phyloP scores from a whole-genome alignment of 768 basidiomycete species.

The Mrakia hoshinonis region DNA sequence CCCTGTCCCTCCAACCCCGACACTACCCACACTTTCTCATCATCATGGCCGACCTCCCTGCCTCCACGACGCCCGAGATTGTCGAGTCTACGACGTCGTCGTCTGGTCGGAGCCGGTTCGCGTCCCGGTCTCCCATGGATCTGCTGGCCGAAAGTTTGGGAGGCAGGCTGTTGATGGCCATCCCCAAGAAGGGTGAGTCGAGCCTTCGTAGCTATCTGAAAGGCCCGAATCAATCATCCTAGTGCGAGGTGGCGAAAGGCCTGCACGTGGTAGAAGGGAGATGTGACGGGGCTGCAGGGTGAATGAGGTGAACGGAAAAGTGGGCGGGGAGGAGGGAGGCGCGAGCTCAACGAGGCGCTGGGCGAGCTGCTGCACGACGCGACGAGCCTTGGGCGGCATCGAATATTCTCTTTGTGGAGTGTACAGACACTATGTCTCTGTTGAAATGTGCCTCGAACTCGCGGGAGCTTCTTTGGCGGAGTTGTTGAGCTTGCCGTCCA shows the following conservation, averaged over 20 bases:
- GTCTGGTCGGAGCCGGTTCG: slow-evolving; percentile 18
- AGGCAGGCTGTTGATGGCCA: slow-evolving; percentile 82
- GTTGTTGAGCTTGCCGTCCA: not conserved
- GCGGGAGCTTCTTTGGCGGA: not conserved
- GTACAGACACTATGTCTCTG: not conserved
- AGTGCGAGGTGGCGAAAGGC: not conserved
- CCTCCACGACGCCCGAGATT: not conserved
- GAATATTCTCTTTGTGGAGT: not conserved
- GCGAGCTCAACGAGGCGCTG: no score
- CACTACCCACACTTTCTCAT: not conserved
- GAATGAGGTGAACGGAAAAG: no score
- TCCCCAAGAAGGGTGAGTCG: slow-evolving; percentile 87
- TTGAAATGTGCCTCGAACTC: not conserved
- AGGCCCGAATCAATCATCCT: not conserved
- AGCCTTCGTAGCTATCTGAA: no score
- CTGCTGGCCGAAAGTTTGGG: slow-evolving; percentile 68
- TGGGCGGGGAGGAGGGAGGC: no score
- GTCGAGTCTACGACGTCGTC: slow-evolving; percentile 11
- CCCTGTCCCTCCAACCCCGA: not conserved
- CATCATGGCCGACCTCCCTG: not conserved
- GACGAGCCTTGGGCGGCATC: no score
- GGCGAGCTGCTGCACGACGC: no score
- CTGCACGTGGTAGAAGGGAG: not conserved
- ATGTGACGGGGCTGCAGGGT: no score
- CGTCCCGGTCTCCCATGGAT: slow-evolving; percentile 38